A percentile compares a stretch with the other conserved stretches of the same genome.
phyloP scores from a whole-genome alignment of 1,284 basidiomycete species.

The Amylostereum chailletii region DNA sequence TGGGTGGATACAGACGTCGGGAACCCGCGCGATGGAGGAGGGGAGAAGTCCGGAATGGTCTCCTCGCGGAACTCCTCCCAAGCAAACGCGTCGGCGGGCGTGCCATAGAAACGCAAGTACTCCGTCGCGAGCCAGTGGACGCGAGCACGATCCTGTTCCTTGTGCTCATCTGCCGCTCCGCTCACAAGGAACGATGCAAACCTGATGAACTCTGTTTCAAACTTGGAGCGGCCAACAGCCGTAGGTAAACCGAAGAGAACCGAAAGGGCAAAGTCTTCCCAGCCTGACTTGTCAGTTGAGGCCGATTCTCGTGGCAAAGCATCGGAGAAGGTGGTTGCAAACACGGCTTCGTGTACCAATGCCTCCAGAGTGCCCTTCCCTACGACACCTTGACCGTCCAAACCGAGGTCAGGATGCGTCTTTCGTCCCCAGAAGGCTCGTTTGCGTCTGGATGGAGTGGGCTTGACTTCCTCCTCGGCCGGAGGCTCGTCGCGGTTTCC shows the following conservation, averaged over 20 bases:
- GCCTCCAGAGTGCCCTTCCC: slow-evolving; percentile 67
- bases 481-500: no score
- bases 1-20: slow-evolving; percentile 43
- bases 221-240: slow-evolving; percentile 42
- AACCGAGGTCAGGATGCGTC: slow-evolving; percentile 62
- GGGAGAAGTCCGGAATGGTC: slow-evolving; percentile 33
- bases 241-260: slow-evolving; percentile 51
- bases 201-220: slow-evolving; percentile 63
- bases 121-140: slow-evolving; percentile 58
- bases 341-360: slow-evolving; percentile 69
- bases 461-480: slow-evolving; percentile 14
- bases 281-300: slow-evolving; percentile 17
- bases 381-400: slow-evolving; percentile 32
- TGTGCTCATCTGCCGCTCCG: slow-evolving; percentile 38
- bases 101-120: slow-evolving; percentile 50
- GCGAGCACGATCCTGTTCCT: slow-evolving; percentile 31
- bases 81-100: slow-evolving; percentile 36
- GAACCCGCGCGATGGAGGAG: slow-evolving; percentile 18
- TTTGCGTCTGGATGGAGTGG: slow-evolving; percentile 33
- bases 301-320: slow-evolving; percentile 8
- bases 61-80: slow-evolving; percentile 55
- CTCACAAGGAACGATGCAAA: slow-evolving; percentile 55
- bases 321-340: slow-evolving; percentile 54
- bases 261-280: slow-evolving; percentile 55
- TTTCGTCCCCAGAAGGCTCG: slow-evolving; percentile 72